Conservation (phyloP, 2,329 filamentous ascomycete species). For the Colletotrichum sp. region DNA sequence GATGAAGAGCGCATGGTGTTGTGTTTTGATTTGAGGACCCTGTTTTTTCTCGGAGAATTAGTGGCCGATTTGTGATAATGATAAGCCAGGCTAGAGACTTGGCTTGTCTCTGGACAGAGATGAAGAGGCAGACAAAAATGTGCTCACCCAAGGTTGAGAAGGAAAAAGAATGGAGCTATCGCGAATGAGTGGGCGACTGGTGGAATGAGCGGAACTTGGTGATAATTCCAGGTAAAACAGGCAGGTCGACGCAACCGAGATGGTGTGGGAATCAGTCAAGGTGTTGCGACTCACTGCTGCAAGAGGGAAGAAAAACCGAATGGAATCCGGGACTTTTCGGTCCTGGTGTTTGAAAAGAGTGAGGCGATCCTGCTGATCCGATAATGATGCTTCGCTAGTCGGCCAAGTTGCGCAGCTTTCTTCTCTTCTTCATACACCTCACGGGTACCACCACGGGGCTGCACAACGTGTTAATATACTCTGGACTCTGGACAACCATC, state of each 20-base stretch:
- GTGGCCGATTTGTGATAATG: background rate
- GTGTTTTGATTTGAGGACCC: background rate
- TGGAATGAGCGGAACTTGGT: background rate
- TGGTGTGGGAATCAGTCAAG: background rate
- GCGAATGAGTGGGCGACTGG: background rate
- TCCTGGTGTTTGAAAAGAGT: background rate
- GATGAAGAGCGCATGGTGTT: background rate
- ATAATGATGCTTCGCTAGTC: background rate
- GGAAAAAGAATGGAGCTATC: background rate
- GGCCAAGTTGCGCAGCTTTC: background rate
- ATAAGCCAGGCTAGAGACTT: background rate
- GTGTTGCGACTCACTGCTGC: background rate
- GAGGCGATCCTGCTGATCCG: background rate
- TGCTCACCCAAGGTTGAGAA: background rate
- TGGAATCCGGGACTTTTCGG: background rate
- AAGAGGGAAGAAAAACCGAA: background rate
- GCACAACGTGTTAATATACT: constrained; percentile 6
- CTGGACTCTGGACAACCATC: background rate
- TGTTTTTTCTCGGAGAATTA: background rate
- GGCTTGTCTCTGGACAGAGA: background rate
- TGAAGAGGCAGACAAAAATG: background rate
- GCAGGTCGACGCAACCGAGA: background rate
- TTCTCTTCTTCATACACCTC: background rate
- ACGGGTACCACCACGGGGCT: background rate
- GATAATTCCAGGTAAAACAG: background rate